Base-by-base conservation (phyloP, 1,284 basidiomycete genomes). In the Rhodotorula sp. region DNA sequence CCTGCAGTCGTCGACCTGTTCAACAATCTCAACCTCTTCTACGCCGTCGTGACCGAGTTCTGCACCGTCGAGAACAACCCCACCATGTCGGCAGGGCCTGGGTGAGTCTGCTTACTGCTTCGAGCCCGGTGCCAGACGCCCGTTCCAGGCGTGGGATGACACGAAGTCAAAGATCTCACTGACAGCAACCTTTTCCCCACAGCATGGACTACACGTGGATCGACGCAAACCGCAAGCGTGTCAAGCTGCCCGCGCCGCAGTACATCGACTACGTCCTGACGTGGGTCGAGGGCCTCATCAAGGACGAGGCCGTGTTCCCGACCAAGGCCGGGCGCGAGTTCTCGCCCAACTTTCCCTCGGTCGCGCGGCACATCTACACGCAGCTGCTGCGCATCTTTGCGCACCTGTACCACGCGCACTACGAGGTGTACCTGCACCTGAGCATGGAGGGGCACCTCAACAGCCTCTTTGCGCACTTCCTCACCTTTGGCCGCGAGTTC, bases 191-290 rank as follows among this genome's bases (percentile, higher is more conserved):
- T 3, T 61, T 23, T 23, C 48, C n/a, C 4, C 19, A 63, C n/a
- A 95, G 93, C 68, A 86, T 98, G 80, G 96, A 91, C 82, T 99
- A 98, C 83, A 95, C 94, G 7, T 99, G 96, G 96, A 91, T 97
- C 78, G 97, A 97, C 83, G 90, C 92, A 79, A 92, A 92, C 82
- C 91, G 94, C 67, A 95, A 95, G 81, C 91, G 90, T 77, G 92
- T 98, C 54, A 89, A 96, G 77, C 85, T 99, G 0, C 90, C 96
- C 21, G 96, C 96, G 7, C 92, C 96, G 10, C 96, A 93, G 42
- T 98, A 99, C 83, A 95, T 98, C 75, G 96, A 99, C 84, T 99
- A 96, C 81, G 95, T 98, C 75, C 95, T 98, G 91, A 95, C 93
- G 48, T 98, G 95, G 95, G 88, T 97, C 9, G 93, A 97, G 80